Conservation (phyloP, 2,329 filamentous ascomycete species). For the Monosporascus sp. region DNA sequence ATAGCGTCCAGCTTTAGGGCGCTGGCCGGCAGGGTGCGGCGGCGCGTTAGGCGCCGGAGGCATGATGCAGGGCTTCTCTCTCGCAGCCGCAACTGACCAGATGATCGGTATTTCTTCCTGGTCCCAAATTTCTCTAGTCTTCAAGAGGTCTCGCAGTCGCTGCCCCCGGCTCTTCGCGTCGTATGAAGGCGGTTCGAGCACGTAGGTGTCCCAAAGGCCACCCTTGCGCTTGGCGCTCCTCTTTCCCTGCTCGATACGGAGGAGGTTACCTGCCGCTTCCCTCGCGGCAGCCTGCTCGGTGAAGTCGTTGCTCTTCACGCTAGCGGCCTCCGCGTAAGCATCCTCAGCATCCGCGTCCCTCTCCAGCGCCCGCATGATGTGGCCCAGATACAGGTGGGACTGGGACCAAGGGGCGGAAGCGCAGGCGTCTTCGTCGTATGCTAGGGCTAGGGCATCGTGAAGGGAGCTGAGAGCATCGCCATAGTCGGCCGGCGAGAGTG, state of each 20-base stretch:
- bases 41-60: too few species aligned
- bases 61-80: too few species aligned
- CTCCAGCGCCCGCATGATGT: neutral
- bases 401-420: neutral
- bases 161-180: neutral
- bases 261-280: neutral
- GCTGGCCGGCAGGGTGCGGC: too few species aligned
- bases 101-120: too few species aligned
- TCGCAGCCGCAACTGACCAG: too few species aligned
- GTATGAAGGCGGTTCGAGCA: neutral
- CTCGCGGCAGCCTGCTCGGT: neutral
- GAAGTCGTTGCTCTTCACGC: neutral
- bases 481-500: neutral
- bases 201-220: neutral
- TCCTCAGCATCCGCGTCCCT: neutral
- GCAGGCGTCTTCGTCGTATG: neutral
- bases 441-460: neutral
- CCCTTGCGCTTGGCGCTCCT: neutral
- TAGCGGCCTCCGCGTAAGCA: neutral
- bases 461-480: neutral
- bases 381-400: neutral
- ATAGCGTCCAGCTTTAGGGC: too few species aligned
- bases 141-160: neutral
- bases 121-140: too few species aligned
- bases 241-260: neutral